Evolutionary conservation across 257 asterid species (phyloP).

Genomic region (Solanum sejunctum): DNA sequence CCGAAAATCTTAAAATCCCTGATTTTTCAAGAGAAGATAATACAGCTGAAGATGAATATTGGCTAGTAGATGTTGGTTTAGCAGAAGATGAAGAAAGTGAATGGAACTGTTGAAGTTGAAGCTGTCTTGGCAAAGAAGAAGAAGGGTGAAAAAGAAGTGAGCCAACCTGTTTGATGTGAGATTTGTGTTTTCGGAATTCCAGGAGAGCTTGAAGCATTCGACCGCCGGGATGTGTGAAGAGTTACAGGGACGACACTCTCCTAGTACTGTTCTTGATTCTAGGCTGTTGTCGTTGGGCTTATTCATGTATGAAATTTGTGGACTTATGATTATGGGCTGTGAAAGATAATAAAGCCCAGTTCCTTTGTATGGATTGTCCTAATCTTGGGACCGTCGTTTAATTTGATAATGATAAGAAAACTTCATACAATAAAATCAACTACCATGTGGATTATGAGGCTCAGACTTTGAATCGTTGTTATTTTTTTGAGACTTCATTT

Average conservation of each 20-base stretch:
- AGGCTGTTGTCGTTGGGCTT: not conserved
- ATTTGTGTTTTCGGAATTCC: not conserved
- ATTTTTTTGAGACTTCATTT: too few species aligned
- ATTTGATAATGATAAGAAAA: too few species aligned
- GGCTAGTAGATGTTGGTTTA: conserved; percentile 3
- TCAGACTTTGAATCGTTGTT: too few species aligned
- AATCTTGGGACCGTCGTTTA: too few species aligned
- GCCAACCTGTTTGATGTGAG: conserved; percentile 8
- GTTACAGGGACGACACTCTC: not conserved
- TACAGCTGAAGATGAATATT: conserved; percentile 15
- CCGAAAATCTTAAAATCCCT: conserved; percentile 10
- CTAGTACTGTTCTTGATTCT: not conserved
- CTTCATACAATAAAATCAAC: too few species aligned
- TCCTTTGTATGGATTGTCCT: too few species aligned
- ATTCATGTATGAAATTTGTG: not conserved
- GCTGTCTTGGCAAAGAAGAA: not conserved
- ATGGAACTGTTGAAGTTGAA: not conserved
- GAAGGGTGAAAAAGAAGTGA: not conserved
- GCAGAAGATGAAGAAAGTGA: not conserved
- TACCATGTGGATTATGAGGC: too few species aligned
- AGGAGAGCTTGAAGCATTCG: conserved; percentile 17
- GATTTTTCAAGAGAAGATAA: conserved; percentile 27
- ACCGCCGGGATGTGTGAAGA: not conserved
- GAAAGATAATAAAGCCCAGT: not conserved
- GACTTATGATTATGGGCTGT: not conserved